Percentiles rank a stretch among this genome's conserved stretches.
phyloP scores from a whole-genome alignment of 768 basidiomycete genomes.

The Phylloporus arenicola region DNA sequence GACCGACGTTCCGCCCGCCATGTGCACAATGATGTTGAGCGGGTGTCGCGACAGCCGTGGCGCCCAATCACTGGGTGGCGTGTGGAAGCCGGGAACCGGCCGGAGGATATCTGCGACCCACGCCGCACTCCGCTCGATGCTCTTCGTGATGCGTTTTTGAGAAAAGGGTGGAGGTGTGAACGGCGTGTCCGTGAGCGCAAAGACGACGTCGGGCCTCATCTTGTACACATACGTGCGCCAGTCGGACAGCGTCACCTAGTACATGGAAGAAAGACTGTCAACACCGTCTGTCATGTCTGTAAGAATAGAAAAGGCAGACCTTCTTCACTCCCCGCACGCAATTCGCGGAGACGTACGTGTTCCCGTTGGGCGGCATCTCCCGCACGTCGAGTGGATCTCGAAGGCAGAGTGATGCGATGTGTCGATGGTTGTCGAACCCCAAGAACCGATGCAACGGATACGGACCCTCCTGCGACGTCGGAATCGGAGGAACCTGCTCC shows the following conservation, averaged over 20 bases:
- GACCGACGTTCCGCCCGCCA: conserved; percentile 75
- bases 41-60: conserved; percentile 12
- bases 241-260: conserved; percentile 48
- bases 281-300: background rate
- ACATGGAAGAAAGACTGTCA: background rate
- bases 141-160: conserved; percentile 74
- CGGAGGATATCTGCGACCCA: conserved; percentile 61
- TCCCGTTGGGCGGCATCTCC: conserved; percentile 72
- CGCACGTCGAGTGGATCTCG: conserved; percentile 61
- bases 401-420: conserved; percentile 55
- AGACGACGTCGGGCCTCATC: conserved; percentile 62
- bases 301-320: conserved; percentile 35
- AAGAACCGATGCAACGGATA: conserved; percentile 62
- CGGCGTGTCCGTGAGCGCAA: conserved; percentile 67
- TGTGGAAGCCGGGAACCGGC: conserved; percentile 12
- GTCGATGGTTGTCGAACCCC: conserved; percentile 43
- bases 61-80: background rate
- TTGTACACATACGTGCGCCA: conserved; percentile 52
- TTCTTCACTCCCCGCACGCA: conserved; percentile 68
- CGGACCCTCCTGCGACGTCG: conserved; percentile 49
- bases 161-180: conserved; percentile 62
- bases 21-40: conserved; percentile 58
- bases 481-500: conserved; percentile 62
- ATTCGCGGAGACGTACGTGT: conserved; percentile 47
- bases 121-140: conserved; percentile 58